Base-by-base conservation (phyloP, 1,284 basidiomycete genomes). In the Rhodotorula sp. region DNA sequence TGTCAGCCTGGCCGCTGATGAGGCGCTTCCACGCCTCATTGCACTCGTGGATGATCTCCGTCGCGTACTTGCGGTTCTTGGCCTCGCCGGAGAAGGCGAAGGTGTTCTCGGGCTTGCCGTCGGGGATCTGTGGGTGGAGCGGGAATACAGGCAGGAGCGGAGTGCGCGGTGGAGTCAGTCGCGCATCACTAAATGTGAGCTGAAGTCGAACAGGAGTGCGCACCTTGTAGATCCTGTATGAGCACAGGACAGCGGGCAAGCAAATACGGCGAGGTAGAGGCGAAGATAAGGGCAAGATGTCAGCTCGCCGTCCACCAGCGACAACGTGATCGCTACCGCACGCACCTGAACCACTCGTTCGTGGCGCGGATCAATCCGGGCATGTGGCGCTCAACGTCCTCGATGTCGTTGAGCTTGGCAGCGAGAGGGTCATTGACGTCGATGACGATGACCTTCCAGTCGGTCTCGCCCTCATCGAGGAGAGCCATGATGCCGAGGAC, bases 61-160 rank as follows among this genome's bases (percentile, higher is more conserved):
- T 92, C 62, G 96, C 96, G 82, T 98, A 99, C 82, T 94, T 94
- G 86, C 74, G 74, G 87, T 96, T 96, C 86, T 99, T 99, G 76
- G 95, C 95, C 84, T 99, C 96, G 68, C 96, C 96, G 66, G 92
- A 95, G 88, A 99, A 99, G 39, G 96, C 96, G 79, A 99, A 99
- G 78, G 91, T 44, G 66, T 71, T 71, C 65, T 74, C 94, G 78
- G 92, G 91, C 89, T 99, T 99, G 79, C 94, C 95, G 81, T 99
- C 95, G 81, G 95, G 86, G 81, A 85, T 85, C 78, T 98, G 30
- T 22, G 44, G 52, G 46, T 36, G 56, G 53, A 63, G 67, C 66
- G 0, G 29, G n/a, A 10, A 46, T 49, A 49, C 17, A 48, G 10
- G n/a, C 2, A 2, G 30, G 24, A 13, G 29, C 47, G 44, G 39